Conservation (phyloP, 139 green algal genomes). For the Pleodorina starrii region DNA sequence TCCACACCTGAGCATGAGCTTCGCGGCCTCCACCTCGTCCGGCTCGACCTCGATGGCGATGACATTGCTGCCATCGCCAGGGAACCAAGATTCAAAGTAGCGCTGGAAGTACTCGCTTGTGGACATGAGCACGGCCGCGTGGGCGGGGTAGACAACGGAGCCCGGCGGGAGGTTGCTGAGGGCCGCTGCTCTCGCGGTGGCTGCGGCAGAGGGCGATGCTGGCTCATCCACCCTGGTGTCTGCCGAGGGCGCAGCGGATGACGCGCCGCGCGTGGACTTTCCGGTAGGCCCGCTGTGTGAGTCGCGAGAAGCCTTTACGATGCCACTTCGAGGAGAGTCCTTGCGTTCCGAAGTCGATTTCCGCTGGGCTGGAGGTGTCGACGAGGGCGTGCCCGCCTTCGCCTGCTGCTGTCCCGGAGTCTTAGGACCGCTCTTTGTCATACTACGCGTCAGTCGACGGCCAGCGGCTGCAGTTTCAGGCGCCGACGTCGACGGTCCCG, state of each 20-base stretch:
- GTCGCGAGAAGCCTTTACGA: background rate
- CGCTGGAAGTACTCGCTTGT: constrained; percentile 25
- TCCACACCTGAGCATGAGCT: constrained; percentile 19
- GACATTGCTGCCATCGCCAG: background rate
- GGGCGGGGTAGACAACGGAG: background rate
- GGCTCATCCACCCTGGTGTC: background rate
- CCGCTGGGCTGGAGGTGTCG: background rate
- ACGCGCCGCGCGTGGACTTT: background rate
- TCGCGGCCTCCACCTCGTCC: constrained; percentile 17
- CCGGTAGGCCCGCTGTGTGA: background rate
- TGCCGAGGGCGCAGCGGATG: background rate
- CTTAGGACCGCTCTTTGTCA: background rate
- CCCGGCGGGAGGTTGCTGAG: background rate
- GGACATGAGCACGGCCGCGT: constrained; percentile 15
- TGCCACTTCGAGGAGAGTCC: background rate
- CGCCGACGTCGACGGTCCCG: background rate
- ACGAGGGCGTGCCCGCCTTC: background rate
- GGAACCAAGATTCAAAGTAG: background rate
- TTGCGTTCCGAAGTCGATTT: background rate
- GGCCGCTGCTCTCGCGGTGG: background rate
- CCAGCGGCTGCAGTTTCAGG: background rate
- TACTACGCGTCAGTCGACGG: background rate
- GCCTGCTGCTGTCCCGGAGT: background rate
- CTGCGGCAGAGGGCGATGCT: background rate
- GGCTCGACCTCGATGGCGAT: constrained; percentile 15